phyloP scores from a whole-genome alignment of 495 filamentous ascomycete genomes.

The Podospora conica region DNA sequence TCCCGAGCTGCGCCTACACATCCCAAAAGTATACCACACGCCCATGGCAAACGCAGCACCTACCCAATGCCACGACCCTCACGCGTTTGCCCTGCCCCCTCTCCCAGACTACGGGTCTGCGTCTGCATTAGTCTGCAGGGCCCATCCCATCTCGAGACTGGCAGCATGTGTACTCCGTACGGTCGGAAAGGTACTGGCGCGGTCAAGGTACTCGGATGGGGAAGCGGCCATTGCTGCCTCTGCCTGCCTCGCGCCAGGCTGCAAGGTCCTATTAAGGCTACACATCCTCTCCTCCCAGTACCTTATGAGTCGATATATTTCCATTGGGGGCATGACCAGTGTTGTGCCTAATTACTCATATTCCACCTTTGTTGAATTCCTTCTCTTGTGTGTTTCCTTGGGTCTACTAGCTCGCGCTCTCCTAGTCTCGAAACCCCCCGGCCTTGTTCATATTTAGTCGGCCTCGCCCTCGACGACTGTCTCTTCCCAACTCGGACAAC shows the following conservation, averaged over 20 bases:
- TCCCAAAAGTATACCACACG: conserved; percentile 17
- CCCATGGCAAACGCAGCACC: conserved; percentile 15
- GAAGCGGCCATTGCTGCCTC: conserved; percentile 26
- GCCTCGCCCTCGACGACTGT: background rate
- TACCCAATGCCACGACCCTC: conserved; percentile 11
- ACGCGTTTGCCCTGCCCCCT: conserved; percentile 23
- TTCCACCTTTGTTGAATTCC: conserved; percentile 12
- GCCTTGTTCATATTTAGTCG: conserved; percentile 20
- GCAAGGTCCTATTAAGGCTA: conserved; percentile 30
- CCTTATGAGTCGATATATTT: conserved; percentile 26
- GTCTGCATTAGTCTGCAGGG: conserved; percentile 27
- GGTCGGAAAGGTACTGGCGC: background rate
- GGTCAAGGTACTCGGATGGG: conserved; percentile 15
- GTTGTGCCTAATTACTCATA: conserved; percentile 33
- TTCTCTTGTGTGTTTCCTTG: conserved; percentile 14
- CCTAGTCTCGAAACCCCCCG: conserved; percentile 4
- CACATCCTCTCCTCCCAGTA: conserved; percentile 18
- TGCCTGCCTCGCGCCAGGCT: conserved; percentile 18
- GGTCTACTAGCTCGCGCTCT: conserved; percentile 9
- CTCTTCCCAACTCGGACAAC: conserved; percentile 8
- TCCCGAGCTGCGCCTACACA: conserved; percentile 17
- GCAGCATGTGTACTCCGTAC: conserved; percentile 14
- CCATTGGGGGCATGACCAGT: conserved; percentile 19
- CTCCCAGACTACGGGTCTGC: conserved; percentile 20
- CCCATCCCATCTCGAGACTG: conserved; percentile 8